Percentiles rank a stretch among this genome's conserved stretches.
Conservation (phyloP, 441 rosid genomes). For the Rhodomyrtus psidioides region DNA sequence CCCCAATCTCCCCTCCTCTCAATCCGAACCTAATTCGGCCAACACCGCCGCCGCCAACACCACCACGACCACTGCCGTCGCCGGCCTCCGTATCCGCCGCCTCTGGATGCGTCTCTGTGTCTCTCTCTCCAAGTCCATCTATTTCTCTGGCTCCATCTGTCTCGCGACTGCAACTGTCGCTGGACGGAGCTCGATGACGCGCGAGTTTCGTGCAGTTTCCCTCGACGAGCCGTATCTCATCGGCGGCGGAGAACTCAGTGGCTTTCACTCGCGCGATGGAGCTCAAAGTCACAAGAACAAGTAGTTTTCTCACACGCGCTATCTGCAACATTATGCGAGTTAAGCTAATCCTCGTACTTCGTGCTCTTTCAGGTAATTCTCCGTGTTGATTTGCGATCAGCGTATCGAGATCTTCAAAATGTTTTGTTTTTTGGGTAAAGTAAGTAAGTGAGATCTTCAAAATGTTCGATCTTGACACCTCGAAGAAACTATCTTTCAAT, state of each 20-base stretch:
- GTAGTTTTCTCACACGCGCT: background rate
- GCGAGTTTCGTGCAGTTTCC: background rate
- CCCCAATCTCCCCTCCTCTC: background rate
- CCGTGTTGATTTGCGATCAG: background rate
- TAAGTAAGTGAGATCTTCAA: background rate
- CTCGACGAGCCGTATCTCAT: background rate
- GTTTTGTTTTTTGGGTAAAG: no score
- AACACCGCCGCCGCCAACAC: accelerated
- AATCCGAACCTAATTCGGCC: background rate
- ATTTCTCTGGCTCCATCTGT: background rate
- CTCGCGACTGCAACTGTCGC: background rate
- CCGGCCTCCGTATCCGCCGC: background rate
- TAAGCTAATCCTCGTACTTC: background rate
- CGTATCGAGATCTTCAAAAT: background rate
- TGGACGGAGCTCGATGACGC: background rate
- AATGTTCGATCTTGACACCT: slow-evolving; percentile 52
- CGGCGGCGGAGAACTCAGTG: background rate
- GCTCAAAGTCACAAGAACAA: background rate
- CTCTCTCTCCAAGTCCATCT: background rate
- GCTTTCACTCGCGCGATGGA: background rate
- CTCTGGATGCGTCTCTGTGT: background rate
- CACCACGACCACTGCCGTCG: background rate
- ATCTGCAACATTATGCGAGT: background rate
- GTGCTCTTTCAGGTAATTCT: background rate
- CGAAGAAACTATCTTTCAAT: slow-evolving; percentile 46